Base-by-base conservation (phyloP, 352 stramenopile species). In the Phytophthora pistaciae region DNA sequence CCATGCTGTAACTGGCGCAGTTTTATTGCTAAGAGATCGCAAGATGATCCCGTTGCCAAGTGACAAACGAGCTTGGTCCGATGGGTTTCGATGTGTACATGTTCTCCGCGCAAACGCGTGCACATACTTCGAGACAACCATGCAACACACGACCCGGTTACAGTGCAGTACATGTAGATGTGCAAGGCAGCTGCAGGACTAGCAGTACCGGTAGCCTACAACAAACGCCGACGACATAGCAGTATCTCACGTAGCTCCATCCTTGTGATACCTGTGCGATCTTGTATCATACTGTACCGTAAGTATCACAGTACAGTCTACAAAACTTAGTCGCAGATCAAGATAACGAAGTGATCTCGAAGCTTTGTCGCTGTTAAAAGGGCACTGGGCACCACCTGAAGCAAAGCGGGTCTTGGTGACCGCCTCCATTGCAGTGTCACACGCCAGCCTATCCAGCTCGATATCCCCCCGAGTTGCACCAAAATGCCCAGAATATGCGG, bases 71-170 rank as follows among this genome's bases (percentile, higher is more conserved):
- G 14, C 14, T 42, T 58, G 31, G 54, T 60, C 31, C 31, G 54
- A 48, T 60, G 54, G 54, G 31, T 33, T 48, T 48, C 29, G 31
- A 60, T 60, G 31, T 31, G n/a, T 60, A 49, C 54, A 46, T 11
- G 7, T 36, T 11, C 7, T 36, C 31, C 0, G 31, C 31, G 31
- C 31, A 33, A 33, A 33, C 29, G 29, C 29, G 29, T 10, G 29
- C 29, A 33, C 8, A 33, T 33, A 33, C 8, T 33, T 33, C 29
- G 29, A 33, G 29, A 33, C 29, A 33, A 33, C 29, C 29, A 33
- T 33, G 29, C 29, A 48, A 46, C 16, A 48, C 40, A 18, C 11
- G 11, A 14, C 40, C 11, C 7, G 40, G 3, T 29, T 29, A 29
- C 25, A 29, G 25, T 20, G 10, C 11, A 48, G 40, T 48, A n/a